Percentiles rank a stretch among this genome's conserved stretches.
phyloP scores from a whole-genome alignment of 2,329 filamentous ascomycete species.

The Aspergillus ochraceus region DNA sequence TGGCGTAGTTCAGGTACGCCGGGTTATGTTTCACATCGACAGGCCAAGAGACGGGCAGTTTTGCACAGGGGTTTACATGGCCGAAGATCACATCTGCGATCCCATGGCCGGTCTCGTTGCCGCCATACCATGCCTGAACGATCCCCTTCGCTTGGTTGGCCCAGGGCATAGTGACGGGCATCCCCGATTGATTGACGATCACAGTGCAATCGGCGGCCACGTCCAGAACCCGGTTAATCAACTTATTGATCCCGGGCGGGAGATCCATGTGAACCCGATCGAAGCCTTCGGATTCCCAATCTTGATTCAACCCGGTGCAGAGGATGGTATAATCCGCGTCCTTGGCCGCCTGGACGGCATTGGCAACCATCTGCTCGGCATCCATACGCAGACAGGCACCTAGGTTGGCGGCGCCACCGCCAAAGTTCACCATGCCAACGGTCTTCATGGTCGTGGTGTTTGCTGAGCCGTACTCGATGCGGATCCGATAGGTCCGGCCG shows the following conservation, averaged over 20 bases:
- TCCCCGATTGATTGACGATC: constrained; percentile 74
- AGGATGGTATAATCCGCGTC: constrained; percentile 23
- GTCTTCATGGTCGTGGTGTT: constrained; percentile 27
- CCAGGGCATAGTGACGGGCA: constrained; percentile 57
- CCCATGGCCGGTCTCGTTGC: constrained; percentile 78
- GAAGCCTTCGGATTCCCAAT: constrained; percentile 38
- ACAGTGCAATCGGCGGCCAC: constrained; percentile 65
- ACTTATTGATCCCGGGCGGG: constrained; percentile 51
- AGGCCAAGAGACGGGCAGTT: constrained; percentile 72
- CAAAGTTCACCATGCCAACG: constrained; percentile 22
- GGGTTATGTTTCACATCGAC: constrained; percentile 66
- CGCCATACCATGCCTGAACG: constrained; percentile 77
- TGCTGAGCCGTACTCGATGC: constrained; percentile 29
- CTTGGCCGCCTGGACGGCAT: constrained; percentile 15
- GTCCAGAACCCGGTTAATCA: constrained; percentile 62
- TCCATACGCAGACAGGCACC: constrained; percentile 25
- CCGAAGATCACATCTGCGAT: constrained; percentile 75
- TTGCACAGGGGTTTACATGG: constrained; percentile 69
- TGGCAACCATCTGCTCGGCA: constrained; percentile 10
- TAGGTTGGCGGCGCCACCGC: constrained; percentile 26
- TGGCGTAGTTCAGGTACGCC: constrained; percentile 69
- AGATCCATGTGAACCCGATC: constrained; percentile 57
- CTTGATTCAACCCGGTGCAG: constrained; percentile 24
- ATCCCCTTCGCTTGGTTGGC: constrained; percentile 51
- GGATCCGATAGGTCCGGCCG: constrained; percentile 32